These are phyloP conservation scores for Coemansia sp. DNA, from an alignment of 192 early-diverging fungal genomes.

Conservation along the genomic window DNA sequence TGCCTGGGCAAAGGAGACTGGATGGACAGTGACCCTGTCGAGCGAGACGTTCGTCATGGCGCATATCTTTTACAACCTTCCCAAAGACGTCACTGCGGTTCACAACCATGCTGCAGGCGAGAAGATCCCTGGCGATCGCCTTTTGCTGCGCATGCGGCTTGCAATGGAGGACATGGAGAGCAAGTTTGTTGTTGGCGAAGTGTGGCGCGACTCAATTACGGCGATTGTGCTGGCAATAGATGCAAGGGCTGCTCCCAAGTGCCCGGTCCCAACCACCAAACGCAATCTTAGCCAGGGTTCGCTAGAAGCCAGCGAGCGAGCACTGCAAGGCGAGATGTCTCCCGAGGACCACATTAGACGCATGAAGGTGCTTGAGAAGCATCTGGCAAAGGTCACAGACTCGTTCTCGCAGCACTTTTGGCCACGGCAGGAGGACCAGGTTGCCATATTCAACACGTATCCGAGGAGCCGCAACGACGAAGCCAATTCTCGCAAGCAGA, in stretches of 20 bases:
- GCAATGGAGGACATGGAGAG: constrained; percentile 53
- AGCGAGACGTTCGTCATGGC: constrained; percentile 56
- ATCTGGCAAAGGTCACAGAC: constrained; percentile 51
- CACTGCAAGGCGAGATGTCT: constrained; percentile 17
- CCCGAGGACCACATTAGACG: constrained; percentile 48
- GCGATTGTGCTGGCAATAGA: constrained; percentile 55
- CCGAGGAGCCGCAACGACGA: constrained; percentile 44
- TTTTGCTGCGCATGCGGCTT: constrained; percentile 53
- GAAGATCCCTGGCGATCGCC: constrained; percentile 44
- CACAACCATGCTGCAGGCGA: constrained; percentile 29
- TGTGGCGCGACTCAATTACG: constrained; percentile 51
- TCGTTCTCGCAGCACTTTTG: constrained; percentile 51
- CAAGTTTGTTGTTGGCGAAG: constrained; percentile 35
- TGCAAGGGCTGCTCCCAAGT: constrained; percentile 40
- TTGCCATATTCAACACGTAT: constrained; percentile 43
- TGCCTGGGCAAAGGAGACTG: constrained; percentile 45
- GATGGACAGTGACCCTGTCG: constrained; percentile 50
- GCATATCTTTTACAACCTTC: constrained; percentile 49
- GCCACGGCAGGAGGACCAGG: constrained; percentile 43
- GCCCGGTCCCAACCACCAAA: constrained; percentile 12
- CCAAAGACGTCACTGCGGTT: constrained; percentile 25
- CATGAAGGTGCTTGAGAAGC: constrained; percentile 52
- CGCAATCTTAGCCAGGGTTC: constrained; percentile 49
- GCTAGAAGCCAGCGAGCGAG: constrained; percentile 8
- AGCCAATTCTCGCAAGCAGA: constrained; percentile 2